Conservation (phyloP, 139 green algal species). For the Haematococcus lacustris region DNA sequence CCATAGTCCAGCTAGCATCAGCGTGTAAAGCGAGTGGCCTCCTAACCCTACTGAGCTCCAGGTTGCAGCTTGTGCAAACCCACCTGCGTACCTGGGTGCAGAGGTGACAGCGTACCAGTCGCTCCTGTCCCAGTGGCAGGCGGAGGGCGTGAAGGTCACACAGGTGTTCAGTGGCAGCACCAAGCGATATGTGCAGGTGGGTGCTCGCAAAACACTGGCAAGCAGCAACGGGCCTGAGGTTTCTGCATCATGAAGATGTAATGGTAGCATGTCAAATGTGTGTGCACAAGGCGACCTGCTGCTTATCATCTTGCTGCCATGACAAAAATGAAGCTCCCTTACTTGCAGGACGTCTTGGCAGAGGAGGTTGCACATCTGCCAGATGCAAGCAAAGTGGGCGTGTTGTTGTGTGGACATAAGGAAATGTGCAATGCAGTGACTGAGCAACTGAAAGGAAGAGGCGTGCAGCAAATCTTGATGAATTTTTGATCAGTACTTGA, state of each 20-base stretch:
- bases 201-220: too few relatives aligned
- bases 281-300: too few relatives aligned
- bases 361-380: background rate
- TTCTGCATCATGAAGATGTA: too few relatives aligned
- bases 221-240: too few relatives aligned
- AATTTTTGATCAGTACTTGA: too few relatives aligned
- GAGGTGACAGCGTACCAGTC: constrained; percentile 19
- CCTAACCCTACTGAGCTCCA: background rate
- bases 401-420: constrained; percentile 83
- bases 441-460: constrained; percentile 28
- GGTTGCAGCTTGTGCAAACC: too few relatives aligned
- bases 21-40: background rate
- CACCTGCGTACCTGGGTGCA: constrained; percentile 11
- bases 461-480: too few relatives aligned
- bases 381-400: constrained; percentile 16
- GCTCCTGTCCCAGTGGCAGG: constrained; percentile 51
- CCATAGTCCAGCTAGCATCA: background rate
- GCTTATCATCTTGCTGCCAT: too few relatives aligned
- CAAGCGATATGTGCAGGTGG: constrained; percentile 46
- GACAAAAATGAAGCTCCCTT: too few relatives aligned
- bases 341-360: constrained; percentile 71
- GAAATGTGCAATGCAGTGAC: constrained; percentile 73
- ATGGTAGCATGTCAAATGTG: background rate
- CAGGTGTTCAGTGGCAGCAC: constrained; percentile 26
- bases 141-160: constrained; percentile 55